phyloP scores from a whole-genome alignment of 768 basidiomycete genomes.

The Tephrocybe rancida region DNA sequence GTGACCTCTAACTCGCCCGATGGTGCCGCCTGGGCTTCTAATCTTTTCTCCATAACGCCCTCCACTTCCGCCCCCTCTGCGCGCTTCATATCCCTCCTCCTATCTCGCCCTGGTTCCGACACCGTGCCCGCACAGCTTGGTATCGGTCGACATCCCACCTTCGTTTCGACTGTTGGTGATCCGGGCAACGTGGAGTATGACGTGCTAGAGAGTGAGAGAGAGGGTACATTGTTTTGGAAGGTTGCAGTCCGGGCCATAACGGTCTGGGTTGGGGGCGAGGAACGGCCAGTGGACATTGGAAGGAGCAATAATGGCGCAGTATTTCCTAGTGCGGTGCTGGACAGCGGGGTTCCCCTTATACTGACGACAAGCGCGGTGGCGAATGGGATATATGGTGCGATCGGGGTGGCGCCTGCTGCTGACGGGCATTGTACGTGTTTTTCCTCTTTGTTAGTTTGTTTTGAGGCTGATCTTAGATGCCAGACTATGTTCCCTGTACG shows the following conservation, averaged over 20 bases:
- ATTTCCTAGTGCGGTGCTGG: constrained; percentile 68
- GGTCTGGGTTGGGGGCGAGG: constrained; percentile 54
- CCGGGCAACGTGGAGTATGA: constrained; percentile 55
- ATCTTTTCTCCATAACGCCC: constrained; percentile 72
- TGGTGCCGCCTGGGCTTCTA: constrained; percentile 69
- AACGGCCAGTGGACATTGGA: constrained; percentile 42
- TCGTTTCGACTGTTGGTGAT: constrained; percentile 45
- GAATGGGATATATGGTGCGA: constrained; percentile 77
- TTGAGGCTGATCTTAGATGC: no score
- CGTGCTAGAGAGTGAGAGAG: constrained; percentile 37
- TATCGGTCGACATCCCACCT: constrained; percentile 66
- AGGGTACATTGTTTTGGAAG: constrained; percentile 65
- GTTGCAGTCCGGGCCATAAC: constrained; percentile 56
- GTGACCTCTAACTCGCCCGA: constrained; percentile 52
- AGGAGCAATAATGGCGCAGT: constrained; percentile 37
- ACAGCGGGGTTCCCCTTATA: constrained; percentile 72
- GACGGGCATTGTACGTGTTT: constrained; percentile 65
- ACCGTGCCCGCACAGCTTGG: constrained; percentile 62
- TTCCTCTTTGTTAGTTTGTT: not conserved
- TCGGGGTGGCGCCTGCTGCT: constrained; percentile 57
- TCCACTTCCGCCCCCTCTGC: constrained; percentile 49
- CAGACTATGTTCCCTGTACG: constrained; percentile 77
- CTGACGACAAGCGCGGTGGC: constrained; percentile 62
- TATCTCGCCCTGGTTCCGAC: constrained; percentile 67
- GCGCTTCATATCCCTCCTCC: constrained; percentile 68